phyloP scores from a whole-genome alignment of 176 grass and related monocot species.

The Elymus sibiricus region DNA sequence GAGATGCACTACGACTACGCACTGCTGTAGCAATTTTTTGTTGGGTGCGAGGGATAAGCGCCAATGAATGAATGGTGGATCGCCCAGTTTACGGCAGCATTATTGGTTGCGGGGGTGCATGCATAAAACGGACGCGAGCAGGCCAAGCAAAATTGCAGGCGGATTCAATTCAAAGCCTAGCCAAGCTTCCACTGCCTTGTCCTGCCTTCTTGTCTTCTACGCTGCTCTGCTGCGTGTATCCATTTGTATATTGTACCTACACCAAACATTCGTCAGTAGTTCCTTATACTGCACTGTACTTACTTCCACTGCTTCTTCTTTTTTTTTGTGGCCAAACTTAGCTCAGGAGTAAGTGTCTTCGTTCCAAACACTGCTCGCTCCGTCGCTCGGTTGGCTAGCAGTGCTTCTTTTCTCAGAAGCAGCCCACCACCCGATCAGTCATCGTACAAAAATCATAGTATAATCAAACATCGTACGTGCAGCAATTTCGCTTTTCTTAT shows the following conservation, averaged over 20 bases:
- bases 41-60: not conserved
- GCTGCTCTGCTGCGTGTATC: not conserved
- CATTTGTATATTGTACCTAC: not conserved
- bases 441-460: too few relatives aligned
- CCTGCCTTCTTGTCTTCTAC: not conserved
- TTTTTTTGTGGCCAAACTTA: too few relatives aligned
- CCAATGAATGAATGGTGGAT: not conserved
- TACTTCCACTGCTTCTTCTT: too few relatives aligned
- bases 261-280: not conserved
- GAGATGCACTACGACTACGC: not conserved
- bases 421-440: too few relatives aligned
- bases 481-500: too few relatives aligned
- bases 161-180: not conserved
- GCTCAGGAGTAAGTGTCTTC: too few relatives aligned
- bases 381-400: too few relatives aligned
- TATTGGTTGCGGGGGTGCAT: not conserved
- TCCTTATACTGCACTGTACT: too few relatives aligned
- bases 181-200: not conserved
- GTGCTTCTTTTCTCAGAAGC: too few relatives aligned
- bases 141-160: constrained; percentile 7
- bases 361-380: too few relatives aligned
- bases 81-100: constrained; percentile 10
- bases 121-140: not conserved
- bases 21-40: not conserved
- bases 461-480: too few relatives aligned